Evolutionary conservation across 2,329 filamentous ascomycete species (phyloP).

Genomic region (Hyphodiscus sp.): DNA sequence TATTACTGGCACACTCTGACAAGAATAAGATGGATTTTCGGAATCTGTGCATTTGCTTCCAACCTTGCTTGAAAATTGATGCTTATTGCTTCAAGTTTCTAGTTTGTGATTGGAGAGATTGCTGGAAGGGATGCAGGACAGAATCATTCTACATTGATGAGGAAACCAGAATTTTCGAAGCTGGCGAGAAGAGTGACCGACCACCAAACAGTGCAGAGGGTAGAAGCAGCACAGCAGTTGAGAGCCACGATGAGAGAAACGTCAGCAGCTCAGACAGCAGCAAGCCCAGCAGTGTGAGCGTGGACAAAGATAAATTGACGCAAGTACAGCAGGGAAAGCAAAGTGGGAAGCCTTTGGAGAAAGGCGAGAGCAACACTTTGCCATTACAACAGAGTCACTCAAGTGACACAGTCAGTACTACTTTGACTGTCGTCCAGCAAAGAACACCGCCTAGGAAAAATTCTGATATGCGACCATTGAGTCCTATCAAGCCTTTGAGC

Average conservation of each 20-base stretch:
- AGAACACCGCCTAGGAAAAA: constrained; percentile 16
- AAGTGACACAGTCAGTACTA: constrained; percentile 29
- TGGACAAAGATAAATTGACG: constrained; percentile 16
- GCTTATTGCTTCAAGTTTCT: constrained; percentile 92
- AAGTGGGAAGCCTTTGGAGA: constrained; percentile 27
- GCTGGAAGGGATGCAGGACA: constrained; percentile 93
- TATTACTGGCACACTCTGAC: constrained; percentile 83
- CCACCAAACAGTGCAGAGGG: constrained; percentile 36
- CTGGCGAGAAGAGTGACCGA: constrained; percentile 32
- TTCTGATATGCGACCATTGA: constrained; percentile 40
- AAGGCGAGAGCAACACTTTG: constrained; percentile 40
- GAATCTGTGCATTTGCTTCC: constrained; percentile 94
- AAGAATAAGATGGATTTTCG: constrained; percentile 99
- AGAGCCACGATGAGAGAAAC: constrained; percentile 45
- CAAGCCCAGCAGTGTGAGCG: constrained; percentile 39
- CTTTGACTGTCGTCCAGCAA: constrained; percentile 22
- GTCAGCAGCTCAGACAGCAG: constrained; percentile 61
- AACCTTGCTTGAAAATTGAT: constrained; percentile 95
- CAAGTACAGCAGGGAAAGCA: constrained; percentile 2
- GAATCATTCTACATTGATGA: constrained; percentile 73
- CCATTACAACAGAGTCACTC: constrained; percentile 37
- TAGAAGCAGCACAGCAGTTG: constrained; percentile 27
- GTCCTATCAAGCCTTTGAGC: constrained; percentile 60
- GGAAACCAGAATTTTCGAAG: constrained; percentile 55
- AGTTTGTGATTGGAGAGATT: constrained; percentile 91